Conservation (phyloP, 2,329 filamentous ascomycete species). For the Scedosporium apiospermum region DNA sequence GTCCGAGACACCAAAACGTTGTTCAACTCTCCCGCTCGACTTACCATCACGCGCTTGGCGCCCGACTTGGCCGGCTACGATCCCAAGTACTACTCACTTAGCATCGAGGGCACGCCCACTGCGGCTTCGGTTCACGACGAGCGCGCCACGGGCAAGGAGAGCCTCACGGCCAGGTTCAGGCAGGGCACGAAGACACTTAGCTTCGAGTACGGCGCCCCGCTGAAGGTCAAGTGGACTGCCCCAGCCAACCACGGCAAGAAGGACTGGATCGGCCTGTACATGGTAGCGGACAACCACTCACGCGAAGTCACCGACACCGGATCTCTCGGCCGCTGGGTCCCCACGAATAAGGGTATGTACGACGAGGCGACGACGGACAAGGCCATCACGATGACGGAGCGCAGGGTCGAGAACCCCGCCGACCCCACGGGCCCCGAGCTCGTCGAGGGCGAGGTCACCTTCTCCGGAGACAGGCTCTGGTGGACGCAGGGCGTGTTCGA, state of each 20-base stretch:
- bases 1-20: constrained; percentile 79
- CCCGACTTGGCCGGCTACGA: constrained; percentile 74
- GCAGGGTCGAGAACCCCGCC: constrained; percentile 41
- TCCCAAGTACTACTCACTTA: constrained; percentile 69
- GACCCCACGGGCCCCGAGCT: constrained; percentile 39
- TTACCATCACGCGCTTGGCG: constrained; percentile 71
- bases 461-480: constrained; percentile 88
- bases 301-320: constrained; percentile 75
- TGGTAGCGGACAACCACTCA: constrained; percentile 87
- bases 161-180: constrained; percentile 56
- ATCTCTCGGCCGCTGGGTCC: constrained; percentile 82
- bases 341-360: constrained; percentile 67
- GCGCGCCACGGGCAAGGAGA: constrained; percentile 62
- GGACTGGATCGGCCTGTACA: constrained; percentile 95
- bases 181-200: constrained; percentile 65
- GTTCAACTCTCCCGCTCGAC: constrained; percentile 78
- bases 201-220: constrained; percentile 83
- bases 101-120: constrained; percentile 58
- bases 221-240: constrained; percentile 84
- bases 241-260: constrained; percentile 78
- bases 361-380: constrained; percentile 66
- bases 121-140: constrained; percentile 41
- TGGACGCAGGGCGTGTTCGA: constrained; percentile 97
- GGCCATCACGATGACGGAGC: constrained; percentile 64
- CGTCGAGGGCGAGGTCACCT: constrained; percentile 73